phyloP scores from a whole-genome alignment of 306 rosid species.

The Cucurbita maxima region DNA sequence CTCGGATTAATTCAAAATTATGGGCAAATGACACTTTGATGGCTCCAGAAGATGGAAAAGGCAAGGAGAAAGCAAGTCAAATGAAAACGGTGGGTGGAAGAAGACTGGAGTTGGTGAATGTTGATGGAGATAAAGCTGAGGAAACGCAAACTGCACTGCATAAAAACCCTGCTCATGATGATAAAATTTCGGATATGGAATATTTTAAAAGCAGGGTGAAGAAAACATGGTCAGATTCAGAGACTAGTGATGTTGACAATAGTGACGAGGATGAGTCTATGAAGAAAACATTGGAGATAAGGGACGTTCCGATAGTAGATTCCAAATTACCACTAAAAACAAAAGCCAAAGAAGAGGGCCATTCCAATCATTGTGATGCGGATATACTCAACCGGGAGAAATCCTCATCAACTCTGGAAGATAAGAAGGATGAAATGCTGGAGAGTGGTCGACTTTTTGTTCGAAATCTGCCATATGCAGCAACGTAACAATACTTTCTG shows the following conservation, averaged over 20 bases:
- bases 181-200: slow-evolving; percentile 52
- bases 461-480: slow-evolving; percentile 72
- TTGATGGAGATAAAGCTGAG: slow-evolving; percentile 13
- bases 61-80: slow-evolving; percentile 13
- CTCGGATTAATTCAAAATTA: slow-evolving; percentile 56
- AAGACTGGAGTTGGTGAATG: slow-evolving; percentile 8
- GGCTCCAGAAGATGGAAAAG: slow-evolving; percentile 13
- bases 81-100: slow-evolving; percentile 18
- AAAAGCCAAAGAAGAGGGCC: not conserved
- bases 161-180: slow-evolving; percentile 21
- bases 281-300: slow-evolving; percentile 11
- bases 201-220: slow-evolving; percentile 73
- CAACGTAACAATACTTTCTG: slow-evolving; percentile 31
- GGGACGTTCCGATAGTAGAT: slow-evolving; percentile 15
- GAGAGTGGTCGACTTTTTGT: slow-evolving; percentile 66
- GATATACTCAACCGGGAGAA: slow-evolving; percentile 13
- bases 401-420: slow-evolving; percentile 20
- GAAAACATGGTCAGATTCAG: slow-evolving; percentile 75
- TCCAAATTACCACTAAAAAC: not conserved
- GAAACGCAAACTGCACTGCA: slow-evolving; percentile 11
- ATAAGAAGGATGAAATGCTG: slow-evolving; percentile 27
- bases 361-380: slow-evolving; percentile 4
- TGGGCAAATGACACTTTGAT: slow-evolving; percentile 65
- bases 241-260: slow-evolving; percentile 32
- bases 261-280: slow-evolving; percentile 13